A percentile compares a stretch with the other conserved stretches of the same genome.
These are phyloP conservation scores for Wickerhamomyces sp. DNA, from an alignment of 1,139 yeast species.

Conservation along the genomic window DNA sequence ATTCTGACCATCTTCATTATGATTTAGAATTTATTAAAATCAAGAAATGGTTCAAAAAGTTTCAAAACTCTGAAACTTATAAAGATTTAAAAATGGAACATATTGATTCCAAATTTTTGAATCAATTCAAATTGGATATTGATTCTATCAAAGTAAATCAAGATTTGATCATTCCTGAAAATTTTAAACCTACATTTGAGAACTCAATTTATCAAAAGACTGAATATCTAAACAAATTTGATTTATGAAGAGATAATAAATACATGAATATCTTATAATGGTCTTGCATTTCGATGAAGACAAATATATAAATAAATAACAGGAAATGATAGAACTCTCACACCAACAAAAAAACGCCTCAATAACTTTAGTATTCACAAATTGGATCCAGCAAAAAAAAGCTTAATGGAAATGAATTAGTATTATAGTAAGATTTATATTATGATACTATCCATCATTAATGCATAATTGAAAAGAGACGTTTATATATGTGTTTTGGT, in stretches of 20 bases:
- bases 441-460: too few species aligned
- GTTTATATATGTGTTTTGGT: too few species aligned
- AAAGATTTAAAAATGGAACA: slow-evolving; percentile 10
- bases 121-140: slow-evolving; percentile 15
- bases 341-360: too few species aligned
- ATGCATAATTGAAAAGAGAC: too few species aligned
- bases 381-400: too few species aligned
- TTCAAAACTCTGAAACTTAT: slow-evolving; percentile 10
- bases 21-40: slow-evolving; percentile 46
- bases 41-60: slow-evolving; percentile 27
- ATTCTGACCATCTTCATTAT: slow-evolving; percentile 29
- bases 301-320: neutral
- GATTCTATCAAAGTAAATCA: slow-evolving; percentile 5
- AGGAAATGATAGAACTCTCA: neutral
- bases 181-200: slow-evolving; percentile 9
- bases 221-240: slow-evolving; percentile 5
- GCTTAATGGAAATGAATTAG: too few species aligned
- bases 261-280: too few species aligned
- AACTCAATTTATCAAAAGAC: slow-evolving; percentile 15
- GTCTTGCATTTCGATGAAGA: neutral
- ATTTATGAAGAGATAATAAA: neutral
- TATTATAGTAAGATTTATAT: too few species aligned
- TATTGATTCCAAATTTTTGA: slow-evolving; percentile 6
- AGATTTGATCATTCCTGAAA: slow-evolving; percentile 6
- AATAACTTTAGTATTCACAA: too few species aligned